Evolutionary conservation across 2,329 filamentous ascomycete genomes (phyloP).

Genomic region (Zelopaecilomyces penicillatus): DNA sequence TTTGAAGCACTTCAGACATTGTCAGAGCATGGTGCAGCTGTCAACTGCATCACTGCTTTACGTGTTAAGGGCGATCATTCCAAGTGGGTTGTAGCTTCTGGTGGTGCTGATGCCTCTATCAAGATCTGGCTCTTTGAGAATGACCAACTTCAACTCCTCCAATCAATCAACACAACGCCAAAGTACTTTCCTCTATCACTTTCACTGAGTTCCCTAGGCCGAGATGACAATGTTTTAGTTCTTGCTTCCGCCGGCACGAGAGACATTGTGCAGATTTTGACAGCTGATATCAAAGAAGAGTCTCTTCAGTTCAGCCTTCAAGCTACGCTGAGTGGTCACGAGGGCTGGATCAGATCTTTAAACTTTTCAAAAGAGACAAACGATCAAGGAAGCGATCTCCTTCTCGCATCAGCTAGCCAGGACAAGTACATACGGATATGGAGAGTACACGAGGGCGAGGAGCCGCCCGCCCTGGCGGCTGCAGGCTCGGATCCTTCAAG

Average conservation of each 20-base stretch:
- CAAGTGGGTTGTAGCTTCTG: slow-evolving; percentile 58
- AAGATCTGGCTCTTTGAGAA: slow-evolving; percentile 59
- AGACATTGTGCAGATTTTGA: slow-evolving; percentile 72
- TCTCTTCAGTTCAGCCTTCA: slow-evolving; percentile 55
- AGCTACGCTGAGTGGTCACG: slow-evolving; percentile 77
- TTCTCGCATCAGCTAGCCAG: slow-evolving; percentile 89
- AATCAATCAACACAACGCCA: slow-evolving; percentile 65
- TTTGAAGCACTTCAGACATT: slow-evolving; percentile 41
- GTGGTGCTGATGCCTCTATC: slow-evolving; percentile 68
- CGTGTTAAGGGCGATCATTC: slow-evolving; percentile 18
- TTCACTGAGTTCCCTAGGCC: slow-evolving; percentile 55
- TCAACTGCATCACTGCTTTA: slow-evolving; percentile 58
- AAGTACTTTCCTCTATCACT: slow-evolving; percentile 76
- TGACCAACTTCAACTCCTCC: slow-evolving; percentile 44
- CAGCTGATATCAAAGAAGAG: slow-evolving; percentile 37
- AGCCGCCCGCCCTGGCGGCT: slow-evolving; percentile 48
- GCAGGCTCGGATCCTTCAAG: slow-evolving; percentile 47
- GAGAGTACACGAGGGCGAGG: slow-evolving; percentile 67
- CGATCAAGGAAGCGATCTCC: slow-evolving; percentile 52
- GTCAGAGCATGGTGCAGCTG: slow-evolving; percentile 60
- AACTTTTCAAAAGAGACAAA: slow-evolving; percentile 61
- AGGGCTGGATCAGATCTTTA: slow-evolving; percentile 88
- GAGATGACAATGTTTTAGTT: slow-evolving; percentile 45
- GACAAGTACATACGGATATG: slow-evolving; percentile 96
- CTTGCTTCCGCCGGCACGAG: slow-evolving; percentile 83